Base-by-base conservation (phyloP, 352 stramenopile species). In the Phytophthora crassamura region DNA sequence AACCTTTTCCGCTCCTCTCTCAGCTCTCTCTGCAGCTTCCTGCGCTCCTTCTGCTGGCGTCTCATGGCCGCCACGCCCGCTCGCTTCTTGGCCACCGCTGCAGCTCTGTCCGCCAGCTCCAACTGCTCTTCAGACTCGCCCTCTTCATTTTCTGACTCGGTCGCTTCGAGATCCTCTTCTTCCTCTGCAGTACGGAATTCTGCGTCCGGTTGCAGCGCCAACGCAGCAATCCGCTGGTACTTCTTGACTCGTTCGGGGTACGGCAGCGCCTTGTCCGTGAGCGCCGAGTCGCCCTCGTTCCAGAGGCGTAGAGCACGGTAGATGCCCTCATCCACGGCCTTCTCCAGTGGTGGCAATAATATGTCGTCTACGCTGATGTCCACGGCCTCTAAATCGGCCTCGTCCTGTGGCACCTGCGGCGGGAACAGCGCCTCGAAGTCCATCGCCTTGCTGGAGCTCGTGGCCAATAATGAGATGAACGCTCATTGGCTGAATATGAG, bases 281-380 rank as follows among this genome's bases (percentile, higher is more conserved):
- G 46, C 1, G 75, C 82, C 10, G 77, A 71, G 40, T 88, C 71
- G 36, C 76, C 58, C 36, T 72, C 68, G 59, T 93, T 93, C 84
- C 84, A 93, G 41, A 63, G 75, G 36, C 71, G 71, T 28, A 93
- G 66, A 14, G 82, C 82, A 39, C 73, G 63, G 58, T 90, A 84
- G 32, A 93, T 74, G 12, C 78, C 63, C 18, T 54, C 32, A 11
- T 91, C 81, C 30, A 93, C 77, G 15, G 80, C 69, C 16, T 82
- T 74, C 46, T 93, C 80, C 15, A 91, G 61, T 20, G 82, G 72
- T 2, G 63, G 64, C 30, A 93, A 61, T 20, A 51, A 3, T 5
- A 93, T 64, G 33, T 90, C 80, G 39, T 83, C 63, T 6, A 82
- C 71, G 18, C 45, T 67, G 32, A 93, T 86, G 51, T 93, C 82